Evolutionary conservation across 495 filamentous ascomycete species (phyloP), one percentile per base, ranked within the genome.

Genomic region (Daldinia caldariorum): DNA sequence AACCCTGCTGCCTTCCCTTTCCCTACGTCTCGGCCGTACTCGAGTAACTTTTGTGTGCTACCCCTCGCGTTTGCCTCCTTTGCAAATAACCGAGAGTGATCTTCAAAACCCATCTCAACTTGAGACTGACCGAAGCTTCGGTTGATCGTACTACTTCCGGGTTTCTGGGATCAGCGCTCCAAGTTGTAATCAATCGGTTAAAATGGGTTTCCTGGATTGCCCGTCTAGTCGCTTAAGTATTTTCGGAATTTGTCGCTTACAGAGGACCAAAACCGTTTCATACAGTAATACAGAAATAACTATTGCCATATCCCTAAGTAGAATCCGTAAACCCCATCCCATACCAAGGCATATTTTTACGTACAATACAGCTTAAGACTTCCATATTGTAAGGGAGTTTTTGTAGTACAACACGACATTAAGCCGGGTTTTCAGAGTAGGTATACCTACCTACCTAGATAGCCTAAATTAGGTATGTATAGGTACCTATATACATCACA

Each of bases 21-120:
- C 49, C 31, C 58, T 45, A 18, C 32, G 29, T 39, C 38, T 32
- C 39, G 6, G 22, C 12, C 39, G 45, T 31, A 58, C 47, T 26
- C 12, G 10, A 57, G 63, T 71, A 59, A 58, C 26, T 26, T 26
- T 45, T 55, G 51, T 61, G 49, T 35, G 34, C 34, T 10, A 35
- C 34, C 34, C 6, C 34, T 10, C 34, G n/a, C n/a, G n/a, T n/a
- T 35, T 10, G 2, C 34, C 9, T 35, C 6, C 34, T 35, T 35
- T 35, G 34, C 34, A 10, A 10, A 35, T 35, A 35, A 35, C 9
- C 34, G 26, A 26, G 6, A 47, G 18, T 22, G 43, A 47, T 47
- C 20, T 47, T 2, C 43, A 22, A 22, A 9, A 22, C 18, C 26
- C 26, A n/a, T 35, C 9, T 47, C 43, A 47, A 47, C 43, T 47